A percentile compares a stretch with the other conserved stretches of the same genome.
Conservation (phyloP, 345 rosid species). For the Camelina laxa region DNA sequence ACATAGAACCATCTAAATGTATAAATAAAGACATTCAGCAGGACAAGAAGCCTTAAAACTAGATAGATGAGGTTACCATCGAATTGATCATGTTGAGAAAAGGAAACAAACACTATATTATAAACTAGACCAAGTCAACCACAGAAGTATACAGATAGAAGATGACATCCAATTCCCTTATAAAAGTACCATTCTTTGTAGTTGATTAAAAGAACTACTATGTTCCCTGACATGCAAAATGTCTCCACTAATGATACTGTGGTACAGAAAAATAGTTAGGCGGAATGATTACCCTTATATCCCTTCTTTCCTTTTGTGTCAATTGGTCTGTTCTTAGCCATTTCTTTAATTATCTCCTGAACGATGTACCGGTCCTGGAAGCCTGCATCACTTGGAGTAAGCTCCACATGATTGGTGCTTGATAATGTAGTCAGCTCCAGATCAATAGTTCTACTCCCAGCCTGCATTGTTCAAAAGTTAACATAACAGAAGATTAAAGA, state of each 20-base stretch:
- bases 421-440: slow-evolving; percentile 89
- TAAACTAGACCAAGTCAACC: slow-evolving; percentile 3
- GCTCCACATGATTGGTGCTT: slow-evolving; percentile 87
- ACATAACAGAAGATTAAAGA: background rate
- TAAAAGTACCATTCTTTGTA: background rate
- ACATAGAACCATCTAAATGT: slow-evolving; percentile 4
- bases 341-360: slow-evolving; percentile 94
- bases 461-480: slow-evolving; percentile 51
- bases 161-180: background rate
- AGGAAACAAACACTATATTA: background rate
- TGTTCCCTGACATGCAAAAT: background rate
- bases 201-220: background rate
- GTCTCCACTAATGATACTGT: slow-evolving; percentile 2
- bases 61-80: background rate
- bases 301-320: slow-evolving; percentile 88
- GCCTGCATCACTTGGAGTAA: slow-evolving; percentile 94
- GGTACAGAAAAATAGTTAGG: background rate
- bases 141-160: slow-evolving; percentile 7
- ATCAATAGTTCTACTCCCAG: slow-evolving; percentile 87
- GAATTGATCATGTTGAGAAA: background rate
- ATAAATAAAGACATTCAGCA: background rate
- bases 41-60: slow-evolving; percentile 11
- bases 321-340: slow-evolving; percentile 95
- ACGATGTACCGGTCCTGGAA: slow-evolving; percentile 97
- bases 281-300: slow-evolving; percentile 63